Evolutionary conservation across 176 grass and related monocot genomes (phyloP), one percentile per base, ranked within the genome.

Genomic region (Bothriochloa decipiens): DNA sequence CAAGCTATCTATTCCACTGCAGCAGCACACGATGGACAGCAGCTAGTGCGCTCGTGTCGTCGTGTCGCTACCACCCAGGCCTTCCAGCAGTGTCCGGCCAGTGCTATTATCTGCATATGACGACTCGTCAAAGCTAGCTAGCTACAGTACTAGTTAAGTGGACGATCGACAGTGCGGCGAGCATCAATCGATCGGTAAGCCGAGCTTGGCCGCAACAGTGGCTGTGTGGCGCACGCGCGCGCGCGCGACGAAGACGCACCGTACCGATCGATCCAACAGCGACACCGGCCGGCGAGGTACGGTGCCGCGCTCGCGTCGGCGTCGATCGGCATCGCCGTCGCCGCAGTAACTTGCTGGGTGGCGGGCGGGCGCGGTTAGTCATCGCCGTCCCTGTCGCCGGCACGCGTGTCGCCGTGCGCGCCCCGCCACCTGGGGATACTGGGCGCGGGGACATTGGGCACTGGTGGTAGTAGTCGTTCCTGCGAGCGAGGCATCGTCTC

Each of bases 361-460:
- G 46, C 14, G 45, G 45, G 18, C 81, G 46, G 12, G 43, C 32
- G 71, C 49, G n/a, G 45, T 69, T 26, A 52, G 77, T 62, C 87
- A 13, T 71, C 29, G 62, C 55, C 35, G 83, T 86, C 88, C 33
- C 37, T 40, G 73, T 83, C 88, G 73, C 7, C 50, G 10, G 27
- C 79, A 74, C 58, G 84, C 68, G 84, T 74, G 68, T 79, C 74
- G 79, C 68, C 84, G 65, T 66, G 13, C 71, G 62, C 71, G 6
- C 37, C 68, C 87, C 68, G 57, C 83, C 88, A 78, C 52, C 71
- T 84, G 74, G 55, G 53, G 58, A 28, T 29, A 58, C 53, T 58
- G 20, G 6, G 50, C 17, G 17, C 47, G 47, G 47, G 47, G 49
- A 57, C 18, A 57, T 57, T 58, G 55, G 53, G 20, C 55, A 58